These are phyloP conservation scores for Heterococcus sp. DNA, from an alignment of 108 stramenopile genomes.

Conservation along the genomic window DNA sequence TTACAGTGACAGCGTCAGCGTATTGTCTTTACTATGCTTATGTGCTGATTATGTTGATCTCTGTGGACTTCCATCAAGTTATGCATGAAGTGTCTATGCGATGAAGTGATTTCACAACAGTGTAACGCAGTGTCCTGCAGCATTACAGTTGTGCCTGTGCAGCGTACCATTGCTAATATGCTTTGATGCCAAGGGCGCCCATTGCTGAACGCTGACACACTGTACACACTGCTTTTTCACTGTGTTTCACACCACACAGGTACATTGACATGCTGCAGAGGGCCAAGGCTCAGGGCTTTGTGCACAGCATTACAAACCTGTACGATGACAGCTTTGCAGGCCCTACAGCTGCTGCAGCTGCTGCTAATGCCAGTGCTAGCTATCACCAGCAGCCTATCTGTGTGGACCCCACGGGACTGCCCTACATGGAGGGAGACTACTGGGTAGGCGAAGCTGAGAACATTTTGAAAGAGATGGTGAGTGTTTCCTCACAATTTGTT, in stretches of 20 bases:
- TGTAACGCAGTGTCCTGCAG: no score
- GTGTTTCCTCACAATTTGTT: background rate
- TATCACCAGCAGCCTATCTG: no score
- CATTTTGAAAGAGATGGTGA: constrained; percentile 77
- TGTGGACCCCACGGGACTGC: constrained; percentile 65
- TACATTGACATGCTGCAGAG: constrained; percentile 92
- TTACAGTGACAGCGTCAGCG: no score
- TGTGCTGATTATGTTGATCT: no score
- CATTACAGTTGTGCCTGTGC: no score
- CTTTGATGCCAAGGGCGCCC: no score
- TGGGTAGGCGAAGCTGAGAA: constrained; percentile 94
- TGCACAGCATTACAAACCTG: constrained; percentile 73
- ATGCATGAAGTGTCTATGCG: background rate
- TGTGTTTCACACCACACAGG: background rate
- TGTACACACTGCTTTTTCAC: no score
- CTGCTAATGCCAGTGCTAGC: no score
- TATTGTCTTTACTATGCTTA: no score
- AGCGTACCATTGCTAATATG: no score
- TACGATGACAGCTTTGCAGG: constrained; percentile 93
- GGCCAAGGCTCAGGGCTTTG: constrained; percentile 79
- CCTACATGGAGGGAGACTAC: constrained; percentile 97
- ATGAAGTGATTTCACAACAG: no score
- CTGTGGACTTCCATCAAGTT: background rate
- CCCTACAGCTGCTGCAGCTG: constrained; percentile 11
- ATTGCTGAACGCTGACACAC: no score